Evolutionary conservation across 148 eudicot genomes (phyloP).

Genomic region (Camellia lanceoleosa): DNA sequence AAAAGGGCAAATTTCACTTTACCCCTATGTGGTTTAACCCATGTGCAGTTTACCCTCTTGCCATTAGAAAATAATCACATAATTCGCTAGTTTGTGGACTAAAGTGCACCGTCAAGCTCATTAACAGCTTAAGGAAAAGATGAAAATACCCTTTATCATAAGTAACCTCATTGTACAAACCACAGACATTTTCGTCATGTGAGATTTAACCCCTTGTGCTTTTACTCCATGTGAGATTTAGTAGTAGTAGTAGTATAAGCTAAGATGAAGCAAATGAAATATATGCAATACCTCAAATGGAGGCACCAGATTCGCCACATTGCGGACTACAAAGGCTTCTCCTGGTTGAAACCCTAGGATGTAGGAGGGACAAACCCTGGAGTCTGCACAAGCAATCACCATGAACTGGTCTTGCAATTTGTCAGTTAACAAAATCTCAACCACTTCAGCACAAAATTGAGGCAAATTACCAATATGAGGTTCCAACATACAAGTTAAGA

Average conservation of each 20-base stretch:
- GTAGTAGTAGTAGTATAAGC: background rate
- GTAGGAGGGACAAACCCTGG: conserved; percentile 88
- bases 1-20: background rate
- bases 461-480: conserved; percentile 1
- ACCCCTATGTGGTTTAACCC: too few species aligned
- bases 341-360: conserved; percentile 91
- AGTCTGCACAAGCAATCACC: conserved; percentile 98
- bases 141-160: too few species aligned
- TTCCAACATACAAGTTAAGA: background rate
- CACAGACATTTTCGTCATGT: too few species aligned
- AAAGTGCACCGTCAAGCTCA: too few species aligned
- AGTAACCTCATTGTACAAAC: too few species aligned
- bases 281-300: conserved; percentile 57
- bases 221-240: too few species aligned
- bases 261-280: conserved; percentile 1
- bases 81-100: too few species aligned
- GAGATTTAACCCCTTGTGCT: too few species aligned
- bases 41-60: too few species aligned
- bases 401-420: conserved; percentile 57
- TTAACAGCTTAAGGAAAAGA: too few species aligned
- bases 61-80: too few species aligned
- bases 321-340: conserved; percentile 82
- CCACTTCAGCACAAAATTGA: conserved; percentile 14
- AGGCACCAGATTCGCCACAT: conserved; percentile 91
- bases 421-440: conserved; percentile 35